These are phyloP conservation scores for Suillus occidentalis DNA, from an alignment of 768 basidiomycete genomes.

Conservation along the genomic window DNA sequence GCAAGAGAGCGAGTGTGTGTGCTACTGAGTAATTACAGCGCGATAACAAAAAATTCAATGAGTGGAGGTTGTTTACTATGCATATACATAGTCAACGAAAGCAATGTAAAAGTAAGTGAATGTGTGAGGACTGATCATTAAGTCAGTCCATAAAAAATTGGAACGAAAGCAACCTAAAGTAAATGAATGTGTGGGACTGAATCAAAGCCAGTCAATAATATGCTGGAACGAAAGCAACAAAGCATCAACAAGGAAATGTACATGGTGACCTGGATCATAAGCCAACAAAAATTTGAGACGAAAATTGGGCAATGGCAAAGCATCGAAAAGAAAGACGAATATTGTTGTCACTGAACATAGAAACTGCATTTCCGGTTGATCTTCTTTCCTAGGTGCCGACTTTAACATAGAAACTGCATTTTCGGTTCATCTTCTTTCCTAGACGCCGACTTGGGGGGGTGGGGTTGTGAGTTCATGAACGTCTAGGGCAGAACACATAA, in stretches of 20 bases:
- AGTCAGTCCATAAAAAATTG: too few relatives aligned
- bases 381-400: neutral
- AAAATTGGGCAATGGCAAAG: neutral
- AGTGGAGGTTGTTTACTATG: neutral
- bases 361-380: neutral
- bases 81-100: neutral
- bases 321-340: neutral
- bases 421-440: too few relatives aligned
- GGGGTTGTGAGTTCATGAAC: neutral
- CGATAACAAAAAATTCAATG: neutral
- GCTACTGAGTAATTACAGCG: neutral
- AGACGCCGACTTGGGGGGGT: too few relatives aligned
- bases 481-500: neutral
- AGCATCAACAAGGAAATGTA: too few relatives aligned
- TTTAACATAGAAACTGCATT: neutral
- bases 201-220: too few relatives aligned
- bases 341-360: neutral
- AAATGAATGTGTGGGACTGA: too few relatives aligned
- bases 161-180: too few relatives aligned
- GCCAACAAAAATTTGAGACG: neutral
- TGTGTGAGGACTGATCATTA: too few relatives aligned
- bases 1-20: neutral
- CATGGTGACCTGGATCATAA: neutral
- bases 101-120: too few relatives aligned
- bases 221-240: too few relatives aligned